Conservation (phyloP, 2,329 filamentous ascomycete species). For the Xylaria sp. region DNA sequence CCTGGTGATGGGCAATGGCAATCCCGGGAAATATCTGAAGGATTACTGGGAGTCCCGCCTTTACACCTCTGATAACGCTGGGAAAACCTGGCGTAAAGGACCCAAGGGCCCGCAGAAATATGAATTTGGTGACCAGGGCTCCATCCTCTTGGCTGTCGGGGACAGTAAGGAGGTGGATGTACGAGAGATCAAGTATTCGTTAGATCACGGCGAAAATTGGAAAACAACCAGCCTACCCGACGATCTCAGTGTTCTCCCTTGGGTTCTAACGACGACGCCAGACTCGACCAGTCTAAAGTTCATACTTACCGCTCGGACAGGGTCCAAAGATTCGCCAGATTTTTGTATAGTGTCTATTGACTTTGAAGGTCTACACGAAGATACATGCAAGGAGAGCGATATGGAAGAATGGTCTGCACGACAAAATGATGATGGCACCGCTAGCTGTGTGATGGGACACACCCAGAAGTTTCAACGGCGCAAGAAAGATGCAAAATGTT, state of each 20-base stretch:
- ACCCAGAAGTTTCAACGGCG: constrained; percentile 85
- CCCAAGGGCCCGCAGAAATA: constrained; percentile 88
- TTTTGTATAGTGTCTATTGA: constrained; percentile 78
- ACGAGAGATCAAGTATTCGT: constrained; percentile 71
- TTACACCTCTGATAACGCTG: constrained; percentile 90
- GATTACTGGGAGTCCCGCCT: constrained; percentile 76
- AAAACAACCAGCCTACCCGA: constrained; percentile 70
- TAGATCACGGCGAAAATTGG: constrained; percentile 91
- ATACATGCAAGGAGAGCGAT: constrained; percentile 76
- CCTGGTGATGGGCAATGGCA: constrained; percentile 91
- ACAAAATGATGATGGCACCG: constrained; percentile 76
- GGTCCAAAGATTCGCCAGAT: constrained; percentile 53
- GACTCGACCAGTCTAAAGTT: constrained; percentile 96
- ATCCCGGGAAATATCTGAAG: constrained; percentile 77
- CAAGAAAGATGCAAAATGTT: constrained; percentile 88
- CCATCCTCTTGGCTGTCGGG: constrained; percentile 80
- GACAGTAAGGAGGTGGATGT: constrained; percentile 70
- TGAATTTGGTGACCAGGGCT: constrained; percentile 93
- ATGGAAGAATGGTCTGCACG: constrained; percentile 91
- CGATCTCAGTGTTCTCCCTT: constrained; percentile 70
- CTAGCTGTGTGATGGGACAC: constrained; percentile 94
- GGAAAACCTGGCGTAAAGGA: constrained; percentile 78
- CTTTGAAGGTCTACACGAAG: constrained; percentile 80
- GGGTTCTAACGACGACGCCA: constrained; percentile 81
- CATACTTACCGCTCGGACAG: constrained; percentile 71